These are phyloP conservation scores for Grigorovia yakushimaensis DNA, from an alignment of 805 yeast genomes.

Conservation along the genomic window DNA sequence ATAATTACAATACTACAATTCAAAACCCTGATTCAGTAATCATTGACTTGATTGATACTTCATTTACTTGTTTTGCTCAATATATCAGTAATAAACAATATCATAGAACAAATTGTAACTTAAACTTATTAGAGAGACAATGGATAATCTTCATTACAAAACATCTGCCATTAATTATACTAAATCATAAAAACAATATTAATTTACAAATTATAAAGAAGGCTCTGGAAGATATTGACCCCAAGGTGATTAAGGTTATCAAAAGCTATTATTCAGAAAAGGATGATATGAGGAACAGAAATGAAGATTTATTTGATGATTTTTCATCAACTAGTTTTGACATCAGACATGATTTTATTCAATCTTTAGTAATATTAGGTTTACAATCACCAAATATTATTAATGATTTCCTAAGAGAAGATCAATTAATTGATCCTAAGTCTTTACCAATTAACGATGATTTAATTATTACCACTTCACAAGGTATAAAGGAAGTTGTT, in stretches of 20 bases:
- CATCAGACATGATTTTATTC: constrained; percentile 43
- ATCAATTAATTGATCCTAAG: constrained; percentile 30
- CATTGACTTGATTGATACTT: constrained; percentile 28
- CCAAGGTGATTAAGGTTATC: constrained; percentile 25
- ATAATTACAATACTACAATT: background rate
- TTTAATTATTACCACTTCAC: constrained; percentile 23
- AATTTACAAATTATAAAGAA: constrained; percentile 19
- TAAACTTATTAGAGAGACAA: constrained; percentile 28
- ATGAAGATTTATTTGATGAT: constrained; percentile 44
- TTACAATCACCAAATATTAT: constrained; percentile 30
- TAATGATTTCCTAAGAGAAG: constrained; percentile 31
- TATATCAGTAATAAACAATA: constrained; percentile 36
- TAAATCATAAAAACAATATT: constrained; percentile 16
- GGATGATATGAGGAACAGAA: constrained; percentile 27
- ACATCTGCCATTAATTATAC: constrained; percentile 38
- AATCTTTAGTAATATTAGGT: constrained; percentile 33
- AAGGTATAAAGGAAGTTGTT: constrained; percentile 27
- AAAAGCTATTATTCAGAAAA: constrained; percentile 28
- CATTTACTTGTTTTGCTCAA: constrained; percentile 34
- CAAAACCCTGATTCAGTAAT: constrained; percentile 13
- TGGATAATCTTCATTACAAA: constrained; percentile 40
- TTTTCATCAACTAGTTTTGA: constrained; percentile 39
- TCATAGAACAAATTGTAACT: constrained; percentile 29
- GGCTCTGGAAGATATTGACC: constrained; percentile 22
- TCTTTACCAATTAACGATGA: constrained; percentile 28